Conservation (phyloP, 1,284 basidiomycete species). For the Pyrrhoderma lamaoense region DNA sequence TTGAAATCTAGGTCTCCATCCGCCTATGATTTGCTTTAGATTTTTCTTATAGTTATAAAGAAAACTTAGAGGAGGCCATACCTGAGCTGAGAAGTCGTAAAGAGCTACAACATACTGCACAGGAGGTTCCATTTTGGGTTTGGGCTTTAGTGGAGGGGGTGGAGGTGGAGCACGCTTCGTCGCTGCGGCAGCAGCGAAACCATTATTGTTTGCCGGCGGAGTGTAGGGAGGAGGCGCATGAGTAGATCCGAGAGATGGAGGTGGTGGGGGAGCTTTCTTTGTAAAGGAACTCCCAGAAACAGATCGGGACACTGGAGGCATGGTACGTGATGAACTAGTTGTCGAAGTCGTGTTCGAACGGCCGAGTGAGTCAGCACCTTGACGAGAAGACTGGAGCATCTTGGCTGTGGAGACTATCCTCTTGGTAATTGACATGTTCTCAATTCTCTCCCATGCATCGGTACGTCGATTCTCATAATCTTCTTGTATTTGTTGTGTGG, state of each 20-base stretch:
- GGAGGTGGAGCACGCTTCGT: constrained; percentile 82
- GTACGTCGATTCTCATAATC: constrained; percentile 77
- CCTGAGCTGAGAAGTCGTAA: constrained; percentile 91
- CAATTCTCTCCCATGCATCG: constrained; percentile 72
- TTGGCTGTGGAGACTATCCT: constrained; percentile 64
- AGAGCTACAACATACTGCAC: constrained; percentile 84
- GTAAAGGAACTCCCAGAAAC: constrained; percentile 35
- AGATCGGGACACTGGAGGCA: constrained; percentile 30
- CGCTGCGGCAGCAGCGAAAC: constrained; percentile 33
- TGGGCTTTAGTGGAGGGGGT: constrained; percentile 74
- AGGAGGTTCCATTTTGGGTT: constrained; percentile 55
- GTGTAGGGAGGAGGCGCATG: constrained; percentile 48
- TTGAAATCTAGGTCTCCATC: constrained; percentile 91
- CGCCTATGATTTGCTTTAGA: constrained; percentile 43
- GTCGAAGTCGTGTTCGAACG: constrained; percentile 44
- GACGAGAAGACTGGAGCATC: constrained; percentile 18
- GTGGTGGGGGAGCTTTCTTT: constrained; percentile 39
- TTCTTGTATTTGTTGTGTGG: constrained; percentile 64
- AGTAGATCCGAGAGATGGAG: constrained; percentile 32
- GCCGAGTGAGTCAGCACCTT: constrained; percentile 7
- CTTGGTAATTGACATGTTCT: constrained; percentile 73
- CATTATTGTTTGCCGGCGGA: constrained; percentile 36
- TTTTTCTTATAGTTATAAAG: constrained; percentile 6
- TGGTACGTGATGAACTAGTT: constrained; percentile 31
- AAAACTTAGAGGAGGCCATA: constrained; percentile 23